Base-by-base conservation (phyloP, 352 stramenopile genomes). In the Pythium graminicola region DNA sequence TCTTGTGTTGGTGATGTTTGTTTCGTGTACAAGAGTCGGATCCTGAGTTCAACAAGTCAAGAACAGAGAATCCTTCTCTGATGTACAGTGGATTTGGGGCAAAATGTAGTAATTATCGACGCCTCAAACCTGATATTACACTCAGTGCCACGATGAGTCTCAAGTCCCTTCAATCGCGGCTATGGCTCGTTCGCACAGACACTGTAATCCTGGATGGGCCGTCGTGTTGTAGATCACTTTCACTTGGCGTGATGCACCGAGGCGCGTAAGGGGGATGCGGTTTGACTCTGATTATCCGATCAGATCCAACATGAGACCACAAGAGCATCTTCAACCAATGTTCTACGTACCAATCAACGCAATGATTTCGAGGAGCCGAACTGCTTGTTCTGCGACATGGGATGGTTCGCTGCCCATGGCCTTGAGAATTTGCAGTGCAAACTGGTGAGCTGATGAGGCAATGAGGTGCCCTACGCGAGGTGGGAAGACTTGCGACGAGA, bases 211-310 rank as follows among this genome's bases (percentile, higher is more conserved):
- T 23, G 39, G 31, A n/a, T 79, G 69, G 23, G 31, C 28, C 3
- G 67, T 69, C 44, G 57, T 71, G 62, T 85, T 84, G 64, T 82
- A 84, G 32, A 85, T 54, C 45, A 80, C 65, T 56, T 80, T 83
- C 23, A 81, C 50, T 24, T 75, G 63, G 10, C 76, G 62, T 20
- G 70, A 76, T 6, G 70, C 76, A 5, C 76, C 76, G 13, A 85
- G 57, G 2, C 76, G 72, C 7, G 70, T 84, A 39, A 87, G 51
- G 1, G 73, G 69, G 36, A 76, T 70, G 23, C 70, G 68, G 41
- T 87, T 76, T 10, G 45, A 27, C 19, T 83, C 73, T 86, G 57
- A 20, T 43, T 27, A 41, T 16, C 17, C 33, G 31, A 27, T 8
- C 26, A 29, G n/a, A 54, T n/a, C 9, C 27, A 20, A 54, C 23